Evolutionary conservation across 2,329 filamentous ascomycete species (phyloP).

Genomic region (Colletotrichum noveboracense): DNA sequence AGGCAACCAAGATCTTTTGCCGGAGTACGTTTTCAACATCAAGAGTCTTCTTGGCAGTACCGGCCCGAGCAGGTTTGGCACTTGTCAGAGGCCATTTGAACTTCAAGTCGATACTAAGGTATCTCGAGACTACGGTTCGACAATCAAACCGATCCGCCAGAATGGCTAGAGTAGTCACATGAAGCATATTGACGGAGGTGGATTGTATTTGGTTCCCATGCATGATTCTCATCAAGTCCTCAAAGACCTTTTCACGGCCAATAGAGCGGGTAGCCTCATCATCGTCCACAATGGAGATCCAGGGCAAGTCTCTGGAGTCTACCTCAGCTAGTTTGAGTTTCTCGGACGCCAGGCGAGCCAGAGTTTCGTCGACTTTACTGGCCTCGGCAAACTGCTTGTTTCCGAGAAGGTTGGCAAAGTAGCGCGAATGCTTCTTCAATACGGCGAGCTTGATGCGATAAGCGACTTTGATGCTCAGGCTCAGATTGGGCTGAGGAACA

Average conservation of each 20-base stretch:
- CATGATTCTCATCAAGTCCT: slow-evolving; percentile 70
- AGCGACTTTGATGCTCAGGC: slow-evolving; percentile 44
- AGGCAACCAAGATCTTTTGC: slow-evolving; percentile 72
- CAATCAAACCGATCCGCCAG: slow-evolving; percentile 79
- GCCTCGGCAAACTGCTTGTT: slow-evolving; percentile 69
- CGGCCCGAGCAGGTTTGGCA: slow-evolving; percentile 43
- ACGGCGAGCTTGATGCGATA: slow-evolving; percentile 66
- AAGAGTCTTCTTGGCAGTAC: slow-evolving; percentile 34
- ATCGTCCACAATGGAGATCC: slow-evolving; percentile 68
- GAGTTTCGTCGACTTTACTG: slow-evolving; percentile 54
- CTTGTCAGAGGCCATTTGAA: slow-evolving; percentile 59
- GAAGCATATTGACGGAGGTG: slow-evolving; percentile 55
- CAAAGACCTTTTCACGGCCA: slow-evolving; percentile 65
- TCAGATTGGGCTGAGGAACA: slow-evolving; percentile 33
- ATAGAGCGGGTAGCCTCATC: slow-evolving; percentile 69
- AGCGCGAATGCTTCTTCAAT: slow-evolving; percentile 68
- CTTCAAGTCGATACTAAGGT: slow-evolving; percentile 53
- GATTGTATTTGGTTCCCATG: slow-evolving; percentile 58
- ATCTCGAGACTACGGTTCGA: slow-evolving; percentile 56
- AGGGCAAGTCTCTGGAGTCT: slow-evolving; percentile 60
- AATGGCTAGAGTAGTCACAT: slow-evolving; percentile 71
- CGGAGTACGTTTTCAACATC: slow-evolving; percentile 70
- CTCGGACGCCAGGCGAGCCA: slow-evolving; percentile 53
- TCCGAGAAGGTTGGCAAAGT: slow-evolving; percentile 72
- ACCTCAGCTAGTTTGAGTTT: slow-evolving; percentile 55